A percentile compares a stretch with the other conserved stretches of the same genome.
These are phyloP conservation scores for Cucurbita moschata DNA, from an alignment of 306 rosid species.

Conservation along the genomic window DNA sequence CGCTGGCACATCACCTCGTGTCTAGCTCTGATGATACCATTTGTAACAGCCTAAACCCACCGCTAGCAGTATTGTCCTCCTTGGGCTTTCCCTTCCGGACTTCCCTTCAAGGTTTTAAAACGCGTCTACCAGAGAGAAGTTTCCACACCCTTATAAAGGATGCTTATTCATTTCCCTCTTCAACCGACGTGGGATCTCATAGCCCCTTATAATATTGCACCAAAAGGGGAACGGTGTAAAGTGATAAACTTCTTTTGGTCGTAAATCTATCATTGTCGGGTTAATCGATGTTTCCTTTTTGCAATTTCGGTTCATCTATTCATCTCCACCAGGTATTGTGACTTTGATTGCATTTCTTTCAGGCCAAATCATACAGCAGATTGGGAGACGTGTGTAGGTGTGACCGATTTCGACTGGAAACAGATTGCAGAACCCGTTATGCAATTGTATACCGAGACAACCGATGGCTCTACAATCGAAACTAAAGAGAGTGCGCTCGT, in stretches of 20 bases:
- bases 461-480: constrained; percentile 80
- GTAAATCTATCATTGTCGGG: background rate
- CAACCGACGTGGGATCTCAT: too few species aligned
- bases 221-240: background rate
- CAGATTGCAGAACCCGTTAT: constrained; percentile 76
- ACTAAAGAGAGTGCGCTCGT: constrained; percentile 79
- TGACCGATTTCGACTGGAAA: constrained; percentile 63
- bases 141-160: too few species aligned
- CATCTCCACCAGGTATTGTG: background rate
- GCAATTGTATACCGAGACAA: constrained; percentile 71
- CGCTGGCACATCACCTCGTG: too few species aligned
- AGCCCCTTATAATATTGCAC: background rate
- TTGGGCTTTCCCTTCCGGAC: too few species aligned
- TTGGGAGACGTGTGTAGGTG: constrained; percentile 64
- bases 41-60: too few species aligned
- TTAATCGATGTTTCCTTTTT: background rate
- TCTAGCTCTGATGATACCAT: too few species aligned
- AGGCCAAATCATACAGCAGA: constrained; percentile 48
- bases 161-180: too few species aligned
- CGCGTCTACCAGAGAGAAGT: too few species aligned
- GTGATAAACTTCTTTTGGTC: background rate
- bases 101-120: too few species aligned
- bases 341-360: constrained; percentile 7
- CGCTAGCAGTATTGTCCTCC: too few species aligned
- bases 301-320: background rate